phyloP scores from a whole-genome alignment of 768 basidiomycete genomes.

The Suillus spraguei region DNA sequence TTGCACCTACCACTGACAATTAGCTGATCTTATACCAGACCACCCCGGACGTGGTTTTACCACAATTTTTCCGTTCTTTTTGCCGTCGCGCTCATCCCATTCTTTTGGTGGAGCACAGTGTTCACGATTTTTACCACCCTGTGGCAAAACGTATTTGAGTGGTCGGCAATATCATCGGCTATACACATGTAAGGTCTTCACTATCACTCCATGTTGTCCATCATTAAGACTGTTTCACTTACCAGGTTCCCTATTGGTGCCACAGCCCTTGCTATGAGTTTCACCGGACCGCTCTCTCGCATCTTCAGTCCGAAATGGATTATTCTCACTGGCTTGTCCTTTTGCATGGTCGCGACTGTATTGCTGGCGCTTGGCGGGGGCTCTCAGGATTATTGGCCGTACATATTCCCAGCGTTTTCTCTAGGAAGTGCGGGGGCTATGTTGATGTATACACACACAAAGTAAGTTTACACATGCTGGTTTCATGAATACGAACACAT shows the following conservation, averaged over 20 bases:
- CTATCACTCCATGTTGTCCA: slow-evolving; percentile 12
- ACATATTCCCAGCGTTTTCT: slow-evolving; percentile 51
- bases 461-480: slow-evolving; percentile 43
- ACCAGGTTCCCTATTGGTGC: slow-evolving; percentile 46
- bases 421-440: slow-evolving; percentile 49
- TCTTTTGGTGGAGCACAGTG: slow-evolving; percentile 43
- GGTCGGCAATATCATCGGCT: slow-evolving; percentile 37
- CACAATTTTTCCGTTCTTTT: too few species aligned
- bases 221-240: neutral
- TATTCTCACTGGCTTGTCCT: slow-evolving; percentile 43
- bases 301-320: slow-evolving; percentile 42
- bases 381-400: slow-evolving; percentile 46
- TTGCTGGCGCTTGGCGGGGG: slow-evolving; percentile 48
- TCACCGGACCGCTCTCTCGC: slow-evolving; percentile 32
- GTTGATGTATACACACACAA: slow-evolving; percentile 48
- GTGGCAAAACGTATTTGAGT: slow-evolving; percentile 32
- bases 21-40: too few species aligned
- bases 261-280: slow-evolving; percentile 37
- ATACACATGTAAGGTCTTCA: slow-evolving; percentile 38
- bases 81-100: slow-evolving; percentile 23
- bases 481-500: neutral
- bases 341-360: slow-evolving; percentile 41
- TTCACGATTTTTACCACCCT: slow-evolving; percentile 37
- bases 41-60: too few species aligned
- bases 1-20: too few species aligned